Percentiles rank a stretch among this genome's conserved stretches.
Conservation (phyloP, 2,329 filamentous ascomycete genomes). For the Fusarium lyarnte region DNA sequence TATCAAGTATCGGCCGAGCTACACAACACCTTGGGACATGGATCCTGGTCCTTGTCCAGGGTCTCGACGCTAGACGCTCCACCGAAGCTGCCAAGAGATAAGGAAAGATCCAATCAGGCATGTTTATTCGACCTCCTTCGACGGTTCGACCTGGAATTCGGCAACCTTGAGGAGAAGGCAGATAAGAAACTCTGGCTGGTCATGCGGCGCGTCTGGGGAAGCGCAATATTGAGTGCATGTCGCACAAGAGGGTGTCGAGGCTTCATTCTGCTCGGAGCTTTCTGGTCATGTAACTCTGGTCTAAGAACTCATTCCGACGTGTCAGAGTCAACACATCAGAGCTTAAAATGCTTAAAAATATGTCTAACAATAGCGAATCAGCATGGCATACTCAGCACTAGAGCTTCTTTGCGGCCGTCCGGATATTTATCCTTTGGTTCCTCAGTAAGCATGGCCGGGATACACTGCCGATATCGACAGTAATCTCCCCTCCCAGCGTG, state of each 20-base stretch:
- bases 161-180: constrained; percentile 7
- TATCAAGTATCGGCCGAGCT: constrained; percentile 18
- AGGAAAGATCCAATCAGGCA: constrained; percentile 42
- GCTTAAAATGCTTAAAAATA: constrained; percentile 18
- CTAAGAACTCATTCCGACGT: background rate
- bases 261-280: constrained; percentile 1
- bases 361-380: constrained; percentile 5
- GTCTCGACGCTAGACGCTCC: constrained; percentile 32
- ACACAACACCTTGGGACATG: constrained; percentile 20
- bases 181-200: constrained; percentile 36
- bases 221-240: constrained; percentile 14
- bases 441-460: constrained; percentile 1
- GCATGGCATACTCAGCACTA: background rate
- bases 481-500: background rate
- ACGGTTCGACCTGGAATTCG: constrained; percentile 22
- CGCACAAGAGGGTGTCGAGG: constrained; percentile 16
- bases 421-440: background rate
- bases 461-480: background rate
- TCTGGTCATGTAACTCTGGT: constrained; percentile 5
- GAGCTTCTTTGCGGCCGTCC: background rate
- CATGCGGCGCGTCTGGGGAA: constrained; percentile 35
- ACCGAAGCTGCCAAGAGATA: constrained; percentile 44
- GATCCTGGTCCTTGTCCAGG: constrained; percentile 15
- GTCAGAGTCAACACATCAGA: constrained; percentile 1
- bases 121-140: constrained; percentile 26